Base-by-base conservation (phyloP, 2,329 filamentous ascomycete species). In the Paecilomyces variotii region DNA sequence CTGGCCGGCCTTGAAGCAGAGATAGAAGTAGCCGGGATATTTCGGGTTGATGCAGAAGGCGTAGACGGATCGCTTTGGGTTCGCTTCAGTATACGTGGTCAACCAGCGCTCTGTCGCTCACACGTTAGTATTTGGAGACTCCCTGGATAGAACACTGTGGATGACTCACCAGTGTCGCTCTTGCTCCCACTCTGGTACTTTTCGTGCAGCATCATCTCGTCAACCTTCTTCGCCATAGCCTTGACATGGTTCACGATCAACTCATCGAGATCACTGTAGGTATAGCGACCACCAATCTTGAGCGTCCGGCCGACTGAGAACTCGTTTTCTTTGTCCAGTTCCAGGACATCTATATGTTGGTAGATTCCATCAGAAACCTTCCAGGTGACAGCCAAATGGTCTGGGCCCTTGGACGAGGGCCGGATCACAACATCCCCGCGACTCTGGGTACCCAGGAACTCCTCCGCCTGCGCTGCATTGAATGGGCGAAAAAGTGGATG, bases 291-390 rank as follows among this genome's bases (percentile, higher is more conserved):
- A 34, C 87, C 89, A 57, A 99, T 90, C 63, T 90, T 89, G 57
- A 99, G 82, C 50, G 88, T 87, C 66, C 87, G 88, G 62, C 94
- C 94, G 2, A 97, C 88, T 0, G 91, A 92, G 72, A 97, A 97
- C 72, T 97, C 93, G 62, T 91, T 97, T 62, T 96, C 91, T 76
- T 99, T 99, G 74, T 96, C 90, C 69, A 99, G 82, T 76, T 99
- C 94, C 45, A 99, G 82, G 34, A 99, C 93, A 74, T 99, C 94
- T 63, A 99, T 90, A 74, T 99, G 94, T 76, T 99, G 92, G 73
- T 92, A 99, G n/a, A 97, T 87, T 60, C 89, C 88, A 72, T 97
- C 91, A 1, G 91, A 88, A 12, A 99, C 92, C 79, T 99, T 99
- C 94, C 94, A 99, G 0, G 94, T 99, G 53, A 99, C 86, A 6